Base-by-base conservation (phyloP, 495 filamentous ascomycete species). In the Bryoglossum gracile region DNA sequence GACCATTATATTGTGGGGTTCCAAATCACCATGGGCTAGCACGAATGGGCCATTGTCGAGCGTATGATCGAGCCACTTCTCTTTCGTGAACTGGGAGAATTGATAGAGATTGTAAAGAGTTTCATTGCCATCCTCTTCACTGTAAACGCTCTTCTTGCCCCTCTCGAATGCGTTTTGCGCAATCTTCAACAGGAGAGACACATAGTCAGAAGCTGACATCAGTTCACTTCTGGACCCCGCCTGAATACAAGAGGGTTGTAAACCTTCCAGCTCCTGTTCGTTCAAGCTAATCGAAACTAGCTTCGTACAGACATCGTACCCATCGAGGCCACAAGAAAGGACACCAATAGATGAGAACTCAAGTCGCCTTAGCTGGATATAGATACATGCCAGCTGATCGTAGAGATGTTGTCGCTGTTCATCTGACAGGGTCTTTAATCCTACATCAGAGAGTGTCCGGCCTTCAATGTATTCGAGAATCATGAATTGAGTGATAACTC, bases 21-120 rank as follows among this genome's bases (percentile, higher is more conserved):
- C 52, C 48, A 64, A 46, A 43, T 67, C 61, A 9, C 58, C 57
- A 57, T 68, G 65, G 24, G 64, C 62, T 23, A 68, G 57, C 49
- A 46, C 18, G 25, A 46, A 46, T 18, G 43, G 43, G 9, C 43
- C 43, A n/a, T 18, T 17, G 18, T 46, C 18, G 9, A 14, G 5
- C 5, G 4, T 17, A 5, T 17, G 24, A 17, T 46, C 18, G 4
- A 46, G 5, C 43, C 43, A 46, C 24, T 35, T 17, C 11, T 14
- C 30, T 5, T n/a, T 14, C 5, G 33, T 10, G 18, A 3, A n/a
- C 33, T 35, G 24, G n/a, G n/a, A n/a, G 18, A 46, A 46, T 17
- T 46, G 43, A 33, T 46, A 35, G 3, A 46, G 18, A 17, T 35
- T 21, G 18, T 46, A 46, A 6, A 46, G 25, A 25, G n/a, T 14